A percentile compares a stretch with the other conserved stretches of the same genome.
phyloP scores from a whole-genome alignment of 2,329 filamentous ascomycete genomes.

The Epichloe scottii region DNA sequence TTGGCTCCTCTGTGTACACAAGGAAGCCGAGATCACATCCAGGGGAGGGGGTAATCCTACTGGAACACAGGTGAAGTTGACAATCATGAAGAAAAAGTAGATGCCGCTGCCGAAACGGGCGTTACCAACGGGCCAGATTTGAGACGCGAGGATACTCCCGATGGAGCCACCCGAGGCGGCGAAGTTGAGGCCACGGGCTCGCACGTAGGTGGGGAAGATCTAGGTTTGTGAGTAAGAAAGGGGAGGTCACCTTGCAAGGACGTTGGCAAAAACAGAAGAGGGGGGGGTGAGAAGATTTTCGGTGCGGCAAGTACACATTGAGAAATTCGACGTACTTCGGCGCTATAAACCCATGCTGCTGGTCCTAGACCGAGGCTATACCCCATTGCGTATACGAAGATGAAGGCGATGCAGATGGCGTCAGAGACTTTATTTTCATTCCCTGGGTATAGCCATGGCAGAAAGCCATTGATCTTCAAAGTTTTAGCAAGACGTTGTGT shows the following conservation, averaged over 20 bases:
- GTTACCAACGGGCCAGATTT: slow-evolving; percentile 44
- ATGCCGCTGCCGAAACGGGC: slow-evolving; percentile 35
- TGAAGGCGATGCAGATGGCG: slow-evolving; percentile 39
- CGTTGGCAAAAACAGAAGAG: not conserved
- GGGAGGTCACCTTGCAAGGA: no score
- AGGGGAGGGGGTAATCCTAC: slow-evolving; percentile 1
- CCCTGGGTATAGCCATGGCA: slow-evolving; percentile 37
- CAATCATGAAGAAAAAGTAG: slow-evolving; percentile 44
- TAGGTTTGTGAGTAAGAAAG: not conserved
- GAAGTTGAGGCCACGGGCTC: slow-evolving; percentile 43
- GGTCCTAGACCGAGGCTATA: slow-evolving; percentile 46
- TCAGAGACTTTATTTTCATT: slow-evolving; percentile 36
- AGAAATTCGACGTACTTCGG: slow-evolving; percentile 28
- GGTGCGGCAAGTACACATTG: not conserved
- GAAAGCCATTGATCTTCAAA: slow-evolving; percentile 37
- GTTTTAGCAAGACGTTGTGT: not conserved
- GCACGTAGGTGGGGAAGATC: slow-evolving; percentile 46
- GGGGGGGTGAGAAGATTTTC: not conserved
- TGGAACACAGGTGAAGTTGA: slow-evolving; percentile 5
- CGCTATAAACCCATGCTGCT: slow-evolving; percentile 46
- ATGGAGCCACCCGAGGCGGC: slow-evolving; percentile 41
- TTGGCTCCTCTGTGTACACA: not conserved
- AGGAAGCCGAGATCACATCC: no score
- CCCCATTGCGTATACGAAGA: slow-evolving; percentile 45
- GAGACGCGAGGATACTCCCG: slow-evolving; percentile 39